A percentile compares a stretch with the other conserved stretches of the same genome.
These are phyloP conservation scores for Neurospora sublineolata DNA, from an alignment of 495 filamentous ascomycete genomes.

Conservation along the genomic window DNA sequence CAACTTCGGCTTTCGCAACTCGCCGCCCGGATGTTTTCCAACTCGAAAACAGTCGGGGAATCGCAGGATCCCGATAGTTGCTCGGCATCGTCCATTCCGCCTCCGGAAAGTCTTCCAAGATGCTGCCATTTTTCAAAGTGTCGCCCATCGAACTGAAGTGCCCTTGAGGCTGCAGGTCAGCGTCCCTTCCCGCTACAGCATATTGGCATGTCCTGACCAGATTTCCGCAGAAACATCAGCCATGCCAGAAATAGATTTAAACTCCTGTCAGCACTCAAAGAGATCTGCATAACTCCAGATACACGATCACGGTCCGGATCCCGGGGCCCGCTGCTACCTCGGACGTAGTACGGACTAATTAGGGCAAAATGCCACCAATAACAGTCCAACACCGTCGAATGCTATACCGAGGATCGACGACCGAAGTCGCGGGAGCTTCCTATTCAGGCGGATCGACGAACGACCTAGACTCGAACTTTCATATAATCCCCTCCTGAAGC, in stretches of 20 bases:
- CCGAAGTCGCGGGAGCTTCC: background rate
- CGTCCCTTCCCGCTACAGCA: background rate
- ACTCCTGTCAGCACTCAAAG: background rate
- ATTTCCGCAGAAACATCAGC: background rate
- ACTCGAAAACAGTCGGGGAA: background rate
- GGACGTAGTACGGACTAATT: background rate
- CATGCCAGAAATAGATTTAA: background rate
- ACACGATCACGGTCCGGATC: background rate
- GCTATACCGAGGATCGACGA: background rate
- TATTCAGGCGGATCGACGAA: background rate
- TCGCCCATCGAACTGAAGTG: background rate
- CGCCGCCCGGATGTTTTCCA: background rate
- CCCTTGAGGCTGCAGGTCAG: background rate
- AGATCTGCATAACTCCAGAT: background rate
- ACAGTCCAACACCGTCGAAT: background rate
- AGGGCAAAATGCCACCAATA: background rate
- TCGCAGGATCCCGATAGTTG: background rate
- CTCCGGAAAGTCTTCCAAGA: background rate
- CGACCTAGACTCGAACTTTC: background rate
- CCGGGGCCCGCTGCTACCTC: background rate
- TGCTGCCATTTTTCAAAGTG: background rate
- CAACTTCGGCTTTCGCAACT: background rate
- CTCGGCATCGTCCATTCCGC: background rate
- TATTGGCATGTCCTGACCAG: background rate
- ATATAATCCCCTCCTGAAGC: background rate